A percentile compares a stretch with the other conserved stretches of the same genome.
Conservation (phyloP, 202 grass and related monocot genomes). For the Eragrostis tef region DNA sequence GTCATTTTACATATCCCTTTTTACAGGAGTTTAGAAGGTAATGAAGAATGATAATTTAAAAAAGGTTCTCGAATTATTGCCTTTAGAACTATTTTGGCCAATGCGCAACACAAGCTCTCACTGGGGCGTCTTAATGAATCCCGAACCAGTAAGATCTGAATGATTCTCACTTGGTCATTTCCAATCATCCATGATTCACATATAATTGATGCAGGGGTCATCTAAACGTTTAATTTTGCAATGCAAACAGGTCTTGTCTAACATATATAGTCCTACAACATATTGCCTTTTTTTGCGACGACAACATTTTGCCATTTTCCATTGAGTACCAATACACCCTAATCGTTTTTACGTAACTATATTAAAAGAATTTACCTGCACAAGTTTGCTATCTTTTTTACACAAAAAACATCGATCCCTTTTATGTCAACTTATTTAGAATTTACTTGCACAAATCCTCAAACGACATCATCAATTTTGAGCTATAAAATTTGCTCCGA, state of each 20-base stretch:
- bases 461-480: not conserved
- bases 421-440: not conserved
- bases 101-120: not conserved
- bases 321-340: too few species aligned
- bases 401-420: not conserved
- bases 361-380: too few species aligned
- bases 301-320: too few species aligned
- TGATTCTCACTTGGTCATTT: not conserved
- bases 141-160: not conserved
- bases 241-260: too few species aligned
- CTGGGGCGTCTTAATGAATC: not conserved
- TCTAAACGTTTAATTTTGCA: too few species aligned
- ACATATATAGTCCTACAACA: too few species aligned
- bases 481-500: too few species aligned
- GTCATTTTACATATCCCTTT: not conserved
- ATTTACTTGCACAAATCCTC: not conserved
- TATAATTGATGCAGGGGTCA: not conserved
- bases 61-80: not conserved
- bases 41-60: not conserved
- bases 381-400: not conserved
- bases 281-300: too few species aligned
- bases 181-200: not conserved
- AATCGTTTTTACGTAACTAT: too few species aligned
- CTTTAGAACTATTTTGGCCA: not conserved
- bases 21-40: not conserved